These are phyloP conservation scores for Leccinum fallax DNA, from an alignment of 1,284 basidiomycete genomes.

Conservation along the genomic window DNA sequence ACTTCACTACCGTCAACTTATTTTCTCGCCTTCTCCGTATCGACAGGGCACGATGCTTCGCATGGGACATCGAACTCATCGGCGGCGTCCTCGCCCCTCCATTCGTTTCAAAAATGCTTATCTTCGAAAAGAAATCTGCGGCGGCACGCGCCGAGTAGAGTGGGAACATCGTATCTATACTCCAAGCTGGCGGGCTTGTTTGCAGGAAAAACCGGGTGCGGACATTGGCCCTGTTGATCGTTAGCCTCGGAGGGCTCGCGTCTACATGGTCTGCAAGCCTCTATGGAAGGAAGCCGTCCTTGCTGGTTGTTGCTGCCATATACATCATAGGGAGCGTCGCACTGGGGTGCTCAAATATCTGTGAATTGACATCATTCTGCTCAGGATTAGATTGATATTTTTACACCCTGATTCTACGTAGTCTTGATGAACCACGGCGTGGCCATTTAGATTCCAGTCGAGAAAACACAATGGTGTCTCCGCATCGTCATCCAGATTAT, in stretches of 20 bases:
- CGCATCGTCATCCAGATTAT: slow-evolving; percentile 57
- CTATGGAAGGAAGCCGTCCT: slow-evolving; percentile 49
- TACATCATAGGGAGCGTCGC: slow-evolving; percentile 53
- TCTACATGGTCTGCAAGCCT: slow-evolving; percentile 44
- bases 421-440: slow-evolving; percentile 53
- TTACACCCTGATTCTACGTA: slow-evolving; percentile 14
- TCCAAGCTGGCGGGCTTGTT: slow-evolving; percentile 54
- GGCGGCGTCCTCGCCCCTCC: slow-evolving; percentile 49
- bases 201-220: background rate
- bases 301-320: slow-evolving; percentile 53
- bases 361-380: slow-evolving; percentile 2
- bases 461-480: slow-evolving; percentile 52
- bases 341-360: too few species aligned
- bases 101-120: slow-evolving; percentile 46
- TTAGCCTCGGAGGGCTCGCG: slow-evolving; percentile 44
- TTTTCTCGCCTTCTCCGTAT: slow-evolving; percentile 46
- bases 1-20: slow-evolving; percentile 45
- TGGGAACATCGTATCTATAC: slow-evolving; percentile 59
- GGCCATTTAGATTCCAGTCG: slow-evolving; percentile 37
- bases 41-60: slow-evolving; percentile 46
- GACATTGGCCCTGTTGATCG: background rate
- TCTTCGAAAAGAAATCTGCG: slow-evolving; percentile 43
- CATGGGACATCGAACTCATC: slow-evolving; percentile 46
- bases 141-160: slow-evolving; percentile 40
- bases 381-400: slow-evolving; percentile 5